phyloP scores from a whole-genome alignment of 2,329 filamentous ascomycete genomes.

The Colletotrichum chlorophyti region DNA sequence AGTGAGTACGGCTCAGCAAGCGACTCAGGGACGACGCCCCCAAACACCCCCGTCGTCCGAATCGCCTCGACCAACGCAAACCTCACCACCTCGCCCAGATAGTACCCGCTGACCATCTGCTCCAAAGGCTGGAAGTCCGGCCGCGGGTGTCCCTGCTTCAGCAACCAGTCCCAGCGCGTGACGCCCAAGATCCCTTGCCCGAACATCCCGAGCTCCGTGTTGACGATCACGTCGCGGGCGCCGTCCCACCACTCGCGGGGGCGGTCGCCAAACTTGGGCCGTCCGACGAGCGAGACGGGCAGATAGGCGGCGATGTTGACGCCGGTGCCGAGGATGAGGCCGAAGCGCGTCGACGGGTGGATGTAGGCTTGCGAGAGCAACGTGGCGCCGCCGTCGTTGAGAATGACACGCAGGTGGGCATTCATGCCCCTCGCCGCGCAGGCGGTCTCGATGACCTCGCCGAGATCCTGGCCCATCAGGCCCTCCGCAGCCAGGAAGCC shows the following conservation, averaged over 20 bases:
- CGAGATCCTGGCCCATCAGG: conserved; percentile 65
- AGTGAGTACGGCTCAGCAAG: conserved; percentile 62
- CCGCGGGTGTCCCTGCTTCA: conserved; percentile 59
- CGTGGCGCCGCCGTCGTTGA: conserved; percentile 73
- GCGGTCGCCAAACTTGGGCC: conserved; percentile 62
- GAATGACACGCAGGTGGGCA: conserved; percentile 64
- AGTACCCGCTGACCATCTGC: conserved; percentile 69
- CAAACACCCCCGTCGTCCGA: conserved; percentile 58
- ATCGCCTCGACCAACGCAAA: conserved; percentile 66
- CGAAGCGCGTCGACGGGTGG: conserved; percentile 64
- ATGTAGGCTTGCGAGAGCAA: conserved; percentile 69
- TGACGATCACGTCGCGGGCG: conserved; percentile 69
- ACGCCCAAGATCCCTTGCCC: conserved; percentile 63
- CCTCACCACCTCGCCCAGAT: conserved; percentile 70
- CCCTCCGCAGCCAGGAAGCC: conserved; percentile 66
- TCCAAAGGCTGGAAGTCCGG: conserved; percentile 70
- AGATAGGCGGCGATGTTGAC: conserved; percentile 71
- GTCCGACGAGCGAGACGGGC: conserved; percentile 62
- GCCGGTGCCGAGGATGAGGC: conserved; percentile 72
- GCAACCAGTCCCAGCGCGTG: conserved; percentile 65
- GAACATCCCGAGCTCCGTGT: conserved; percentile 73
- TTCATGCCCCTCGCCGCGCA: conserved; percentile 58
- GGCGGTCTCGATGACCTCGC: conserved; percentile 61
- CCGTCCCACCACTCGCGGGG: conserved; percentile 62
- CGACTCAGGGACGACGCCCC: conserved; percentile 61